phyloP scores from a whole-genome alignment of 176 grass and related monocot genomes.

The Oryza nivara region DNA sequence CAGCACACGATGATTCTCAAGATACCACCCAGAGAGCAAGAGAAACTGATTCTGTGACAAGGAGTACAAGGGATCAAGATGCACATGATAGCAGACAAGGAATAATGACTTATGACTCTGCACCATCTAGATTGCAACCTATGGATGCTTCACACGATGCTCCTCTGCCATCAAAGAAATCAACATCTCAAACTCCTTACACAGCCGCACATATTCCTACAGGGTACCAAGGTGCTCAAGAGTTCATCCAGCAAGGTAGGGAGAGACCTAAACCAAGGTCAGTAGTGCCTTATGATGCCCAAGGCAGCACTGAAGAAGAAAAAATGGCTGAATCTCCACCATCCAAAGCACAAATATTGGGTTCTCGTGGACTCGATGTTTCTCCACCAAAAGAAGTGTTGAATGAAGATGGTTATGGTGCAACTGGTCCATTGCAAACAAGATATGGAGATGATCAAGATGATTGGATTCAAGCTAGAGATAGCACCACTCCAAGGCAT shows the following conservation, averaged over 20 bases:
- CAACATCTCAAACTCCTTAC: background rate
- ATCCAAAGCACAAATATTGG: constrained; percentile 25
- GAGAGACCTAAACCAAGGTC: background rate
- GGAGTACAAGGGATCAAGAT: constrained; percentile 7
- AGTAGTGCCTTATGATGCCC: constrained; percentile 16
- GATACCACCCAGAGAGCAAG: constrained; percentile 21
- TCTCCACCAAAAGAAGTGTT: background rate
- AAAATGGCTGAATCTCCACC: constrained; percentile 14
- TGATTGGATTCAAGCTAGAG: constrained; percentile 18
- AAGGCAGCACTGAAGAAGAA: constrained; percentile 24
- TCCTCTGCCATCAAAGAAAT: constrained; percentile 19
- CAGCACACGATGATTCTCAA: constrained; percentile 5
- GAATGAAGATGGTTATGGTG: constrained; percentile 17
- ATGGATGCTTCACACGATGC: constrained; percentile 10
- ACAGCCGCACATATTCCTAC: background rate
- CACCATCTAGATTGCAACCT: constrained; percentile 21
- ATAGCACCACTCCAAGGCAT: constrained; percentile 18
- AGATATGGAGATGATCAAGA: constrained; percentile 34
- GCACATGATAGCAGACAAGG: constrained; percentile 27
- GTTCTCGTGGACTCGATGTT: constrained; percentile 5
- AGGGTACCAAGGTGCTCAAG: constrained; percentile 15
- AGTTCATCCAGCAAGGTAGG: constrained; percentile 6
- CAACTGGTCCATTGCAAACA: constrained; percentile 25
- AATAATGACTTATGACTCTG: background rate
- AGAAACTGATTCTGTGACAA: constrained; percentile 12